Evolutionary conservation across 768 basidiomycete species (phyloP), one percentile per base, ranked within the genome.

Genomic region (Leccinum boreale): DNA sequence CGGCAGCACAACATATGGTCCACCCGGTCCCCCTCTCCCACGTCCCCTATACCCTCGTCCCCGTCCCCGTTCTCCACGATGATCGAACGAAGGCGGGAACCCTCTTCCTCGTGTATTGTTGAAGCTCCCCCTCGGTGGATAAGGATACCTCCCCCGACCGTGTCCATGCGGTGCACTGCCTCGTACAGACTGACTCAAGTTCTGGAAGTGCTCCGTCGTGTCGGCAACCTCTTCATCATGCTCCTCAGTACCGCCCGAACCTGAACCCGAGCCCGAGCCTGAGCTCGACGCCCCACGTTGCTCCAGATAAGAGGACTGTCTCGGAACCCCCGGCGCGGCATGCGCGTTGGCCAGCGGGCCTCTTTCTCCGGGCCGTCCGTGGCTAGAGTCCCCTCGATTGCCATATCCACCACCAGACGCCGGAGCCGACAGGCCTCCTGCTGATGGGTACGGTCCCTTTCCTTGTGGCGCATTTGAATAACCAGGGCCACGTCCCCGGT

Each of bases 401-500:
- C 49, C 45, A n/a, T 56, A 28, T 44, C 17, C 5, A 50, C 58
- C 44, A 35, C 58, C 31, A 24, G 64, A 49, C 21, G 31, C 31
- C 31, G 52, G 26, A 21, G 45, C 55, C 2, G 53, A 49, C 35
- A 56, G 1, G 5, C 47, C 29, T 28, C 63, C 67, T 35, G 23
- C 52, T 12, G 50, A 9, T 26, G 64, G 52, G 17, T 69, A 57
- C 2, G 58, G 54, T 39, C 45, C 47, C n/a, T 49, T 55, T 17
- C 57, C 31, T 5, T 61, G 59, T 10, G 31, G 21, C 36, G 55
- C 59, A 31, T 63, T 63, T 4, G 58, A 44, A 29, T 54, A 60
- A 26, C 70, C 66, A 49, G 35, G 1, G 5, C 70, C 69, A 31
- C 75, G 77, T 10, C 73, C 76, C 39, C 76, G 71, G 59, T 87